Evolutionary conservation across 2,329 filamentous ascomycete genomes (phyloP), one percentile per base, ranked within the genome.

Genomic region (Dactylellina leptospora): DNA sequence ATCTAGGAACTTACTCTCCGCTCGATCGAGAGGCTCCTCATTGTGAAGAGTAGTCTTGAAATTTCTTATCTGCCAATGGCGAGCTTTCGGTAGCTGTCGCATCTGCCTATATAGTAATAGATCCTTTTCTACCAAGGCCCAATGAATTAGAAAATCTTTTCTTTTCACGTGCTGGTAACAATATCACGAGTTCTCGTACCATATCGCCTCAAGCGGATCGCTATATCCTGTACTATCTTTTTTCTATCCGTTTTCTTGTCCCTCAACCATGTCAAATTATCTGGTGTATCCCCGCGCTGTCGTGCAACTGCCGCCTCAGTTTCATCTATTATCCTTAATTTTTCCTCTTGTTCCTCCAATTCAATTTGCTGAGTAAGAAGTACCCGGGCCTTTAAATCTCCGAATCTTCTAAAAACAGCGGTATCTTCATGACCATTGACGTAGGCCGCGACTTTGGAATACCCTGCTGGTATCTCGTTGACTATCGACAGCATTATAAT

Each of bases 351-450:
- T 13, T 50, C 23, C 22, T 62, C 55, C 4, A 70, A 23, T 28
- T 62, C 64, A 9, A 56, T 56, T 25, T 70, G 64, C 13, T 70
- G 58, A 4, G 48, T 44, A 16, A 56, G 47, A 23, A 70, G 30
- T 1, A 62, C 48, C 20, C 64, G 50, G 3, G 56, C 56, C 9
- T 62, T 55, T 18, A 70, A 8, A 20, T 44, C 25, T 5, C 64
- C 64, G 33, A 70, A 70, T 28, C 64, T 54, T 27, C 64, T 48
- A n/a, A 70, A 70, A 25, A 70, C 28, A 4, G 48, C 27, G 6
- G 28, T 25, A 36, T 45, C 56, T 18, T 70, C 56, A 16, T 58
- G 42, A 3, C 53, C 55, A 23, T 70, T 54, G 3, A 60, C 40
- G 13, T 28, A 70, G 10, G 64, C 56, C 13, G 64, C 64, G 8